Percentiles rank a stretch among this genome's conserved stretches.
These are phyloP conservation scores for Ustulina deusta DNA, from an alignment of 2,329 filamentous ascomycete genomes.

Conservation along the genomic window DNA sequence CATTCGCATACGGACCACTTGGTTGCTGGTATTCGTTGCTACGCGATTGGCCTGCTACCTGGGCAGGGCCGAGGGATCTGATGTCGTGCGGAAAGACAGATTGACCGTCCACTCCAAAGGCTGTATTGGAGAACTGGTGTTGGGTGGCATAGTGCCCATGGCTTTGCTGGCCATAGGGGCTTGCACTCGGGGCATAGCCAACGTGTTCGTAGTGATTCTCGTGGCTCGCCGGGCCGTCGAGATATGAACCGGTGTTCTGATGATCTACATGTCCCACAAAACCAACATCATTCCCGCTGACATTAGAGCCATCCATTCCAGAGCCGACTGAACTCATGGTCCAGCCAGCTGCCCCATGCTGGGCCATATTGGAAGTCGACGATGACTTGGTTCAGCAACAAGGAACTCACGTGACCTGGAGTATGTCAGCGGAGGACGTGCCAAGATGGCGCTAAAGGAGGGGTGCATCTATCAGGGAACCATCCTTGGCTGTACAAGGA, in stretches of 20 bases:
- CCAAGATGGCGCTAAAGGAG: slow-evolving; percentile 22
- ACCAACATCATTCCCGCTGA: slow-evolving; percentile 8
- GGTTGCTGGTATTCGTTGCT: slow-evolving; percentile 29
- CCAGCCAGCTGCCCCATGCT: slow-evolving; percentile 37
- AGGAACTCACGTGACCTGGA: slow-evolving; percentile 37
- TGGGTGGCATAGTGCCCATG: slow-evolving; percentile 31
- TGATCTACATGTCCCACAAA: slow-evolving; percentile 32
- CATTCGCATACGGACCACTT: slow-evolving; percentile 27
- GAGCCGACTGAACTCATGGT: slow-evolving; percentile 26
- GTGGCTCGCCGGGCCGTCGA: slow-evolving; percentile 22
- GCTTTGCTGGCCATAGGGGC: slow-evolving; percentile 30
- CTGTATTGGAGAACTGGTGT: slow-evolving; percentile 28
- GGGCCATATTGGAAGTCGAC: slow-evolving; percentile 31
- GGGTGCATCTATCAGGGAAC: slow-evolving; percentile 30
- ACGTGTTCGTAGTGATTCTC: slow-evolving; percentile 28
- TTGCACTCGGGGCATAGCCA: slow-evolving; percentile 20
- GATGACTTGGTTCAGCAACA: slow-evolving; percentile 17
- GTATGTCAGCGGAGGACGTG: slow-evolving; percentile 32
- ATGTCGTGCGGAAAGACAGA: slow-evolving; percentile 23
- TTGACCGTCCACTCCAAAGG: slow-evolving; percentile 27
- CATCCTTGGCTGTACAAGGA: slow-evolving; percentile 6
- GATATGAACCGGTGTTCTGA: slow-evolving; percentile 25
- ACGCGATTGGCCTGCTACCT: slow-evolving; percentile 20
- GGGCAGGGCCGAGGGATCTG: slow-evolving; percentile 22
- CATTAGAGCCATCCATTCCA: slow-evolving; percentile 18